These are phyloP conservation scores for Phylloporus arenicola DNA, from an alignment of 768 basidiomycete genomes.

Conservation along the genomic window DNA sequence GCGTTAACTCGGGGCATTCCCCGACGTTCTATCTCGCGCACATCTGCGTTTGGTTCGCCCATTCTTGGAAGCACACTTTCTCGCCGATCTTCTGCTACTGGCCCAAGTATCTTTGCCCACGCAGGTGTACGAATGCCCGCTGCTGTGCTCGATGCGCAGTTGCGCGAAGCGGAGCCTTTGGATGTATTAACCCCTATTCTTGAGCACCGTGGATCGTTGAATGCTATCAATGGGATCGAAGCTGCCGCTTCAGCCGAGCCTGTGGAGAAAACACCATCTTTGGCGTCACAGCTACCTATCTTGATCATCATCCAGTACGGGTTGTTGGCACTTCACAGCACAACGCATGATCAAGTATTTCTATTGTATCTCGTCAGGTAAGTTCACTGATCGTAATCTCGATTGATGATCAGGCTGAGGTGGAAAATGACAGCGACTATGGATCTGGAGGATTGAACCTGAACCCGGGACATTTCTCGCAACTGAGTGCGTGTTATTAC, in stretches of 20 bases:
- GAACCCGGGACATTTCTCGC: conserved; percentile 87
- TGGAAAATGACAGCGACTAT: conserved; percentile 52
- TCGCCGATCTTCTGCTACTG: conserved; percentile 47
- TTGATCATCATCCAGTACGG: conserved; percentile 89
- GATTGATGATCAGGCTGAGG: neutral
- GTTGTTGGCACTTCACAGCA: conserved; percentile 80
- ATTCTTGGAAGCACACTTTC: conserved; percentile 32
- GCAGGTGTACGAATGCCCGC: conserved; percentile 75
- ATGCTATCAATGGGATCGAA: conserved; percentile 13
- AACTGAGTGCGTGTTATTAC: conserved; percentile 58
- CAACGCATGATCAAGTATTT: conserved; percentile 88
- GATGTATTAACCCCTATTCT: conserved; percentile 46
- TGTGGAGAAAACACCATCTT: conserved; percentile 54
- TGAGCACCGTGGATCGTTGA: conserved; percentile 40
- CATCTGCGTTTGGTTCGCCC: conserved; percentile 31
- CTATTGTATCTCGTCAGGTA: conserved; percentile 75
- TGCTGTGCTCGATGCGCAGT: conserved; percentile 69
- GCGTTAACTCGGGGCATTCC: conserved; percentile 26
- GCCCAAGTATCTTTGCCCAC: conserved; percentile 80
- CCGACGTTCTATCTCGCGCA: conserved; percentile 29
- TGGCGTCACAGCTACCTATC: conserved; percentile 72
- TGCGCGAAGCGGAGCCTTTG: conserved; percentile 39
- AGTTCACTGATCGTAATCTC: conserved; percentile 1
- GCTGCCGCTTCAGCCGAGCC: conserved; percentile 35
- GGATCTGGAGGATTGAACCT: conserved; percentile 85